Evolutionary conservation across 345 rosid genomes (phyloP).

Genomic region (Physaria fendleri): DNA sequence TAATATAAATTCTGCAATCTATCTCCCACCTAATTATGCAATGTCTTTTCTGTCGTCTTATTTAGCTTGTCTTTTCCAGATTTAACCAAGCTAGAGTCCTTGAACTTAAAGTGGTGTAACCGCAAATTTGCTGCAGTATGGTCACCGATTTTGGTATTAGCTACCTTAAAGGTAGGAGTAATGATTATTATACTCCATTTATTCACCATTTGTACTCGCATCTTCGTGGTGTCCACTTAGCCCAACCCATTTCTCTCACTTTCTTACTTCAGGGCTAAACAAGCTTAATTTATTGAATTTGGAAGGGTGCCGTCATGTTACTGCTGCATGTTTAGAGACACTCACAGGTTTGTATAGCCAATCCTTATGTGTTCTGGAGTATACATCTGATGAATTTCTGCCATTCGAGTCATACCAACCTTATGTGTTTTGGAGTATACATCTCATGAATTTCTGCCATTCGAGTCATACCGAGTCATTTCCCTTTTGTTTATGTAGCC

Average conservation of each 20-base stretch:
- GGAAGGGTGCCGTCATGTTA: conserved; percentile 86
- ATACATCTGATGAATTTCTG: background rate
- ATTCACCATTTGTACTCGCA: background rate
- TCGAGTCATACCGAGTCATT: background rate
- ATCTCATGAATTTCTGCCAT: background rate
- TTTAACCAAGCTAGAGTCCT: conserved; percentile 65
- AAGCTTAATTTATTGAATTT: conserved; percentile 66
- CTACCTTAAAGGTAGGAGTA: conserved; percentile 56
- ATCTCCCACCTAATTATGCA: too few species aligned
- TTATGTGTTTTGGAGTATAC: background rate
- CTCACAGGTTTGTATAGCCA: conserved; percentile 51
- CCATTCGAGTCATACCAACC: background rate
- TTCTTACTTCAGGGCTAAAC: conserved; percentile 49
- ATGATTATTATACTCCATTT: background rate
- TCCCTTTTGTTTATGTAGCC: conserved; percentile 35
- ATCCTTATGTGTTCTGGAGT: background rate
- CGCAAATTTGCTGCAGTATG: conserved; percentile 67
- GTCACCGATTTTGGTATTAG: conserved; percentile 71
- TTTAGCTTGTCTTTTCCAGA: too few species aligned
- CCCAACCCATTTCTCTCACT: background rate
- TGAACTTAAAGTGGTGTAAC: conserved; percentile 79
- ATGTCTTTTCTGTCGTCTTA: too few species aligned
- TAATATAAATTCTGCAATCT: too few species aligned
- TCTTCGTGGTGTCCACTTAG: background rate
- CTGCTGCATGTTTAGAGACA: conserved; percentile 73